Evolutionary conservation across 306 rosid species (phyloP), one percentile per base, ranked within the genome.

Genomic region (Hylodesmum podocarpum): DNA sequence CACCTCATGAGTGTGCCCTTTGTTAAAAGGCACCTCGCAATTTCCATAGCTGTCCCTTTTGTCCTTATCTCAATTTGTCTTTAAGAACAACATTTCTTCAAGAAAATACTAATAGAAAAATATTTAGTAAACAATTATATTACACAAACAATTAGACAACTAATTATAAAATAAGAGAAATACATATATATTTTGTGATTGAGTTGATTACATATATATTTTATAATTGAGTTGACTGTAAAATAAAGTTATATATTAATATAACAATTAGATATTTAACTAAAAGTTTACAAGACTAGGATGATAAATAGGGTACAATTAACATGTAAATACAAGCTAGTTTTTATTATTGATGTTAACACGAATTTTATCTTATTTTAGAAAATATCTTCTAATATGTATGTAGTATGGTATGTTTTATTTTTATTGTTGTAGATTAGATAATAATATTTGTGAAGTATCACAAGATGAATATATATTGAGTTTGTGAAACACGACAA

Each of bases 21-120:
- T 21, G 27, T 29, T 78, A 13, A 41, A 51, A 43, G 63, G 40
- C 50, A 54, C 36, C 51, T 18, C 1, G 86, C 64, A 63, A 46
- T 85, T 85, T 85, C 81, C 66, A 11, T 21, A 11, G 14, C 13
- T 9, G 62, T 18, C 27, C 12, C n/a, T 13, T 28, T 51, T 19
- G 15, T 54, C 28, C 25, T 44, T 29, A 40, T 55, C 22, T 44
- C 19, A 50, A 7, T 47, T 47, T 67, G 18, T 55, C 43, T 13
- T 13, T 41, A 4, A 9, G 7, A 12, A 9, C 65, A 29, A 15
- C 39, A 1, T 67, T 34, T 7, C 71, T 53, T 49, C 13, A 8
- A 16, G 63, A 65, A 37, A 28, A 50, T 8, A 39, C 33, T 22
- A 64, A 57, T 25, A 22, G n/a, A n/a, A n/a, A n/a, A n/a, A n/a